Evolutionary conservation across 345 rosid genomes (phyloP).

Genomic region (Sisymbrium irio): DNA sequence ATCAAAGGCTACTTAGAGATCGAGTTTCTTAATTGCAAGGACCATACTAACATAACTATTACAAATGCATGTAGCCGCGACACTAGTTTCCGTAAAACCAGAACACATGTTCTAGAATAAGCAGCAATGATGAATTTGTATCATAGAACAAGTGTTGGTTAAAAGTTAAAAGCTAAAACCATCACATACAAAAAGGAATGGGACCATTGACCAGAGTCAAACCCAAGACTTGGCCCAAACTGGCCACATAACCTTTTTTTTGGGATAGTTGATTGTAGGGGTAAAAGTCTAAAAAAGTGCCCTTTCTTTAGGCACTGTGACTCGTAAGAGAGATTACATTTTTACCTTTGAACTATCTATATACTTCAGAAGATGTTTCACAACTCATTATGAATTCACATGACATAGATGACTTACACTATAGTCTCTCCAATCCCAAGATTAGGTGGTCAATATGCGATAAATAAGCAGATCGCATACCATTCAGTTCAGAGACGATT

Average conservation of each 20-base stretch:
- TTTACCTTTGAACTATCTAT: background rate
- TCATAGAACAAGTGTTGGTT: background rate
- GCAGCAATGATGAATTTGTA: background rate
- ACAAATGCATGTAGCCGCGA: background rate
- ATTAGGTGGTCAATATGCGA: background rate
- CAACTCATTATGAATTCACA: background rate
- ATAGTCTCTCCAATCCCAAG: background rate
- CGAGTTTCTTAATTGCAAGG: background rate
- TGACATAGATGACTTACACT: background rate
- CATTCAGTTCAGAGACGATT: too few relatives aligned
- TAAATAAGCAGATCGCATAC: background rate
- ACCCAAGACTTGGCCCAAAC: background rate
- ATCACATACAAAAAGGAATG: background rate
- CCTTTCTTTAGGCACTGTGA: background rate
- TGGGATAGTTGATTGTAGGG: background rate
- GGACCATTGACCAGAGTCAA: conserved; percentile 19
- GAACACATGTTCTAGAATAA: background rate
- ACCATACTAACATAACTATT: background rate
- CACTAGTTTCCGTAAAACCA: background rate
- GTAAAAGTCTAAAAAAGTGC: background rate
- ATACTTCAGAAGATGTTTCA: background rate
- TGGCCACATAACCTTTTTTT: background rate
- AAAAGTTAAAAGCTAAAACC: background rate
- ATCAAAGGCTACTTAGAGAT: background rate
- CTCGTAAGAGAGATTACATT: background rate